These are phyloP conservation scores for Argentina anserina DNA, from an alignment of 306 rosid genomes.

Conservation along the genomic window DNA sequence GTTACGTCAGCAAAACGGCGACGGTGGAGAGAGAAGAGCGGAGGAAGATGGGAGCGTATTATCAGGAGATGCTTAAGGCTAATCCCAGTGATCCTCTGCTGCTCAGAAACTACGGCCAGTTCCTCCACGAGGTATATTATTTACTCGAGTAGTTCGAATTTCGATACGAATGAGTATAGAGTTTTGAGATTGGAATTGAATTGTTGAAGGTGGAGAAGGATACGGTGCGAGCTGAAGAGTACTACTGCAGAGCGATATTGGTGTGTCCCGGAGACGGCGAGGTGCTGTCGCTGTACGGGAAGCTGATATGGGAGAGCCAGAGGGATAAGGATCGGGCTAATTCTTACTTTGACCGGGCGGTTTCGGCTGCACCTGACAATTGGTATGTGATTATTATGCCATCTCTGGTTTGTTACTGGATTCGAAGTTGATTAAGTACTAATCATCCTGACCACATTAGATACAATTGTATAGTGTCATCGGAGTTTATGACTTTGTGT, in stretches of 20 bases:
- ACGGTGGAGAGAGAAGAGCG: conserved; percentile 39
- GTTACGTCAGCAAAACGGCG: neutral
- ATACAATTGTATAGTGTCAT: no score
- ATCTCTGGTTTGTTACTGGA: neutral
- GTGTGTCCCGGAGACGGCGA: conserved; percentile 76
- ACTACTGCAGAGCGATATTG: conserved; percentile 71
- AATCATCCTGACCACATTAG: no score
- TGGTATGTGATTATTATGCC: conserved; percentile 39
- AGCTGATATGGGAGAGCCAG: conserved; percentile 69
- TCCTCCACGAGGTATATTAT: conserved; percentile 61
- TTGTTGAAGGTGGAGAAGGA: conserved; percentile 53
- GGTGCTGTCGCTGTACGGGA: conserved; percentile 61
- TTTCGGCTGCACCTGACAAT: conserved; percentile 55
- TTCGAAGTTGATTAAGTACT: no score
- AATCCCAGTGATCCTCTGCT: conserved; percentile 76
- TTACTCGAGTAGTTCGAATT: no score
- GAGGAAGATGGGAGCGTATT: conserved; percentile 60
- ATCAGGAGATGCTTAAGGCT: conserved; percentile 56
- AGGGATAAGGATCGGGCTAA: conserved; percentile 58
- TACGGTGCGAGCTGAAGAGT: conserved; percentile 61
- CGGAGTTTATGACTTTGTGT: no score
- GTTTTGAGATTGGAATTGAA: neutral
- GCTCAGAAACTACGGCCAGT: conserved; percentile 77
- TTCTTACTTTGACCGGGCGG: conserved; percentile 68
- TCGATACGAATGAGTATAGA: no score